phyloP scores from a whole-genome alignment of 2,329 filamentous ascomycete species.

The Claviceps maximensis region DNA sequence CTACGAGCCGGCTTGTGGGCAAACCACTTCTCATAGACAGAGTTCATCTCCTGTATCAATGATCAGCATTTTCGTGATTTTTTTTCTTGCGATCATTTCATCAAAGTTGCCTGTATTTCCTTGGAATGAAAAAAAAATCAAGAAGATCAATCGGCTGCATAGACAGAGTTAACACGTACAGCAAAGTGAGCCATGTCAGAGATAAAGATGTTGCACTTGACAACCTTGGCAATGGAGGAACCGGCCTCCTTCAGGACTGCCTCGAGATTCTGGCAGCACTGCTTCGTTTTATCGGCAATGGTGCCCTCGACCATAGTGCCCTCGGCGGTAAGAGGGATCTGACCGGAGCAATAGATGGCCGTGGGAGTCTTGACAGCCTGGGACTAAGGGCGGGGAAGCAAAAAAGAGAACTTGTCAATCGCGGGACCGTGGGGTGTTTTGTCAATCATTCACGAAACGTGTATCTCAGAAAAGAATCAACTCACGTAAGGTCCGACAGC shows the following conservation, averaged over 20 bases:
- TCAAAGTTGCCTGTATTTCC: neutral
- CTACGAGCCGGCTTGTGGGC: constrained; percentile 73
- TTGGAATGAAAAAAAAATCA: neutral
- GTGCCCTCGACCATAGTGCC: constrained; percentile 44
- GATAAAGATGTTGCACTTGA: constrained; percentile 88
- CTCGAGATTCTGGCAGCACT: constrained; percentile 63
- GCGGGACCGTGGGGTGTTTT: neutral
- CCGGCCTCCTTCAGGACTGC: constrained; percentile 74
- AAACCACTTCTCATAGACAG: constrained; percentile 74
- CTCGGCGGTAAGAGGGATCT: constrained; percentile 54
- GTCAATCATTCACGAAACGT: neutral
- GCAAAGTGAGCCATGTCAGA: constrained; percentile 83
- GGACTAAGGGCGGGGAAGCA: constrained; percentile 32
- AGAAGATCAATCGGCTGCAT: neutral
- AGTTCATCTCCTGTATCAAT: constrained; percentile 55
- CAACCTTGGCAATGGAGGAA: constrained; percentile 62
- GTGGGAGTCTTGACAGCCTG: constrained; percentile 53
- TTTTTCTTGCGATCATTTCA: neutral
- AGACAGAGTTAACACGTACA: constrained; percentile 23
- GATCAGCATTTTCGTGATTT: neutral
- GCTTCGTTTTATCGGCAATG: constrained; percentile 49
- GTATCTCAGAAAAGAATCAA: constrained; percentile 2
- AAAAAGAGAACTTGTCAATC: neutral
- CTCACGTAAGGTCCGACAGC: constrained; percentile 52
- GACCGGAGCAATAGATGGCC: constrained; percentile 54